Evolutionary conservation across 2,329 filamentous ascomycete genomes (phyloP), one percentile per base, ranked within the genome.

Genomic region (Venturia carpophila): DNA sequence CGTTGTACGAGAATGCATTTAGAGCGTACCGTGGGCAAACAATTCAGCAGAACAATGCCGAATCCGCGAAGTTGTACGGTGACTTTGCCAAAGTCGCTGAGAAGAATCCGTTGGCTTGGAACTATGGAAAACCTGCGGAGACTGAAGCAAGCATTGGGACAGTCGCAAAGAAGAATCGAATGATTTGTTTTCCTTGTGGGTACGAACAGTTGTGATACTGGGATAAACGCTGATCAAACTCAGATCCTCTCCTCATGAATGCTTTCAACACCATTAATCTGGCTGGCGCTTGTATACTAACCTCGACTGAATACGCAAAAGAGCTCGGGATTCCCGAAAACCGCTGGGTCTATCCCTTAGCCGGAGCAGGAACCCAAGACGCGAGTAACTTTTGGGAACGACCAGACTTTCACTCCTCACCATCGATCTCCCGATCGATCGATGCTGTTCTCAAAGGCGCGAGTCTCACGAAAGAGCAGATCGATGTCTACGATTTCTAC

Each of bases 251-350:
- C 0, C 73, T 88, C 11, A 88, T 89, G 86, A 89, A 89, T 69
- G 86, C 87, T 0, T 89, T 88, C 74, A 89, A 89, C 68, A 86
- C 80, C 1, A 81, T 89, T 43, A 89, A 89, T 67, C 75, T 89
- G 17, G 82, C 86, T 2, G 83, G 79, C 0, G 84, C 86, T 9
- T 80, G 82, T 65, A 77, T 89, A 19, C 66, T 89, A 4, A 89
- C 86, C 0, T 84, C 84, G 0, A 79, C 77, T 0, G 77, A 83
- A 0, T 77, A 79, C 70, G 87, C 87, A 0, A 73, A 72, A 52
- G 73, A 80, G 55, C 75, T 89, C 1, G 80, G 81, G 0, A 79
- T 89, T 13, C 79, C 83, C 0, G 69, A 80, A 61, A 76, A 78
- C 6, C 80, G 79, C 71, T 88, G 85, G 85, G 81, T 89, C 1